These are phyloP conservation scores for Mucor indicus DNA, from an alignment of 371 early-diverging fungal species.

Conservation along the genomic window DNA sequence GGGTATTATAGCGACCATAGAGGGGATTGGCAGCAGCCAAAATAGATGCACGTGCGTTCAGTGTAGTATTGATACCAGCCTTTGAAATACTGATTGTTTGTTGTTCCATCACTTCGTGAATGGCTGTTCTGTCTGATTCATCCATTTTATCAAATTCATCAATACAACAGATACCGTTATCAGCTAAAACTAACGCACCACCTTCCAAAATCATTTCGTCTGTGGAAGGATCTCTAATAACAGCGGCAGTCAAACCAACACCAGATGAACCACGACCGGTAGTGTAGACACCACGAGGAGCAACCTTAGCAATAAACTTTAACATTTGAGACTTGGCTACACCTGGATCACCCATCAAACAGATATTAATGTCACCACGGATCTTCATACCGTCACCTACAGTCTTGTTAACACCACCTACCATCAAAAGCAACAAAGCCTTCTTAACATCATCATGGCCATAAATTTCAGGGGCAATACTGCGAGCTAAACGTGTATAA, in stretches of 20 bases:
- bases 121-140: constrained; percentile 83
- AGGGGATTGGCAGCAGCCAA: constrained; percentile 91
- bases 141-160: constrained; percentile 97
- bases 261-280: constrained; percentile 92
- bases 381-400: constrained; percentile 92
- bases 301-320: constrained; percentile 83
- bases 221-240: constrained; percentile 82
- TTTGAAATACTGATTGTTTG: constrained; percentile 91
- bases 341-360: constrained; percentile 99
- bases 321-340: constrained; percentile 94
- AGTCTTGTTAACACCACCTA: constrained; percentile 87
- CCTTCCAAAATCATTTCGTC: constrained; percentile 91
- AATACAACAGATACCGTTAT: constrained; percentile 92
- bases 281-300: constrained; percentile 92
- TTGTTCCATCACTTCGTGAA: constrained; percentile 98
- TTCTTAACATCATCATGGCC: constrained; percentile 97
- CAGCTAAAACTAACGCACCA: constrained; percentile 90
- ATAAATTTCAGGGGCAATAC: constrained; percentile 97
- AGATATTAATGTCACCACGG: constrained; percentile 94
- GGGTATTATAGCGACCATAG: constrained; percentile 83
- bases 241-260: constrained; percentile 94
- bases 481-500: constrained; percentile 85
- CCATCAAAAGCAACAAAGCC: constrained; percentile 81
- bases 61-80: constrained; percentile 92
- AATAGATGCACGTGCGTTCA: constrained; percentile 90